These are phyloP conservation scores for Gracilaria gracilis DNA, from an alignment of 23 red algal genomes.

Conservation along the genomic window DNA sequence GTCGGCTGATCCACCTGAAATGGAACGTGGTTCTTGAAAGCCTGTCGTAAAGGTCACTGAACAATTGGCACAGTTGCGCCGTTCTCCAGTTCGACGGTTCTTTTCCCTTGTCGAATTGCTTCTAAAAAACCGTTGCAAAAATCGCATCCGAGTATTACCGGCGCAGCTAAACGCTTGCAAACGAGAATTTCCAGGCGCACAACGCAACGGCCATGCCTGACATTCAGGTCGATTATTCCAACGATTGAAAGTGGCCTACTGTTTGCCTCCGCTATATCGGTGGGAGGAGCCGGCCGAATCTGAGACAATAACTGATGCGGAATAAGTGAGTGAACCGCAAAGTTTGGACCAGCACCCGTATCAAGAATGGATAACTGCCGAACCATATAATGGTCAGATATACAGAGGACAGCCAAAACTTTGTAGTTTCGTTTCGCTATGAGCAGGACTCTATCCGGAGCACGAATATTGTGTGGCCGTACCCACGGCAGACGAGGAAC, in stretches of 20 bases:
- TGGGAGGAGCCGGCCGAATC: neutral
- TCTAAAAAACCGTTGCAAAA: slow-evolving; percentile 18
- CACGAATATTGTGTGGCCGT: neutral
- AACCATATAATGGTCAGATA: neutral
- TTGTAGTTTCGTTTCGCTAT: slow-evolving; percentile 18
- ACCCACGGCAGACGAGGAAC: neutral
- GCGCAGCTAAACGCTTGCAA: slow-evolving; percentile 1
- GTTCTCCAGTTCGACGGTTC: neutral
- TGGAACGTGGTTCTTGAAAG: neutral
- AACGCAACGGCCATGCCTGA: neutral
- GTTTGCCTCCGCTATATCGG: slow-evolving; percentile 10
- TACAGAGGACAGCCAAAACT: neutral
- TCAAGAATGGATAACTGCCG: neutral
- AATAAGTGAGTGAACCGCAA: neutral
- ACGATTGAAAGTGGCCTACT: neutral
- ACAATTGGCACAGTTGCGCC: neutral
- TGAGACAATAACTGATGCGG: neutral
- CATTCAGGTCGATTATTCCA: neutral
- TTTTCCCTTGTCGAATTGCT: neutral
- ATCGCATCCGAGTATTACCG: neutral
- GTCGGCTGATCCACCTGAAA: neutral
- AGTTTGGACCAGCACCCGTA: slow-evolving; percentile 30
- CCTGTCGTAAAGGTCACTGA: neutral
- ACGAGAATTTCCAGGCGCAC: neutral
- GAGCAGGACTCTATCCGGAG: neutral